These are phyloP conservation scores for Funneliformis mosseae DNA, from an alignment of 192 early-diverging fungal genomes.

Conservation along the genomic window DNA sequence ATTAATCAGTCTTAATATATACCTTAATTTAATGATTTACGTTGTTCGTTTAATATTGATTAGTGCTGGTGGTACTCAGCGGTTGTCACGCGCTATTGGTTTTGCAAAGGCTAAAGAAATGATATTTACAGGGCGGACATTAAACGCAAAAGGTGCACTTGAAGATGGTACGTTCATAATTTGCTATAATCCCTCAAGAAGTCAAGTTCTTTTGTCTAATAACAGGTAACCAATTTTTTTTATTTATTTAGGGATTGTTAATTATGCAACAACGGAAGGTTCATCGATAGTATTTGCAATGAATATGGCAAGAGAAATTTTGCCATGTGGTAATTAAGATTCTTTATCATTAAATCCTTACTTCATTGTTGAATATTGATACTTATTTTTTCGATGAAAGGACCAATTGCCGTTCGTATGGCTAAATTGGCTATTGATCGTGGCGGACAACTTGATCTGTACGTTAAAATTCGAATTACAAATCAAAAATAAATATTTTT, in stretches of 20 bases:
- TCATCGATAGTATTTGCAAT: conserved; percentile 73
- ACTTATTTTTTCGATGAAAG: conserved; percentile 41
- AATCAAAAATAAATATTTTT: too few species aligned
- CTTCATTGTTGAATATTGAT: background rate
- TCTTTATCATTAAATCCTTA: too few species aligned
- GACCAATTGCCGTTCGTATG: conserved; percentile 87
- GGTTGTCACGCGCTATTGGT: conserved; percentile 87
- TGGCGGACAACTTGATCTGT: conserved; percentile 80
- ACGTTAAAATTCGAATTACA: conserved; percentile 32
- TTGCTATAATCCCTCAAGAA: too few species aligned
- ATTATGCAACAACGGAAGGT: conserved; percentile 65
- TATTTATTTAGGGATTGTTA: conserved; percentile 69
- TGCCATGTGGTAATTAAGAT: conserved; percentile 48
- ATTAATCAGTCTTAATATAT: background rate
- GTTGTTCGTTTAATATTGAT: background rate
- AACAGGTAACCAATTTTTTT: background rate
- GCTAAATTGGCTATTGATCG: conserved; percentile 90
- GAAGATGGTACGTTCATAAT: conserved; percentile 52
- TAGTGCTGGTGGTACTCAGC: conserved; percentile 94
- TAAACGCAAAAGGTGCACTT: conserved; percentile 66
- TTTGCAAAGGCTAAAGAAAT: conserved; percentile 87
- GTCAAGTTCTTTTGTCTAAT: background rate
- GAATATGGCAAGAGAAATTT: conserved; percentile 75
- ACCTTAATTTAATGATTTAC: background rate
- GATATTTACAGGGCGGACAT: conserved; percentile 80